Base-by-base conservation (phyloP, 2,329 filamentous ascomycete genomes). In the Myotisia sp. region DNA sequence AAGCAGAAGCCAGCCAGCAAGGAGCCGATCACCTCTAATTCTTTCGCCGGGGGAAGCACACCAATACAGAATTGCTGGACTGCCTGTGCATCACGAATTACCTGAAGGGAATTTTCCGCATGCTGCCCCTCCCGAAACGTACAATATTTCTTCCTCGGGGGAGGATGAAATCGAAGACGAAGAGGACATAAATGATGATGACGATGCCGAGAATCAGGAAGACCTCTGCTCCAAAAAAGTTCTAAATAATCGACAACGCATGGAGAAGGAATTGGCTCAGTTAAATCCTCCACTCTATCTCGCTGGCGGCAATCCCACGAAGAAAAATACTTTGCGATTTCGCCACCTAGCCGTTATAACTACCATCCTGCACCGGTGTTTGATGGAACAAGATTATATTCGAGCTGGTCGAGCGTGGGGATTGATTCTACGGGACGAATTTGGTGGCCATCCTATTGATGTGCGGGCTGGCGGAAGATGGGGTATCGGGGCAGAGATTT, bases 401-500 rank as follows among this genome's bases (percentile, higher is more conserved):
- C 75, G 79, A 26, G 85, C 86, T 0, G 71, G 71, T 32, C 67
- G 80, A 39, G 79, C 81, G 0, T 87, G 83, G 66, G 77, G 74
- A 1, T 59, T 92, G 43, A 65, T 93, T 20, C 53, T 85, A 29
- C 70, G 78, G 31, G 67, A 73, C 29, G 70, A 67, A 32, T 60
- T 76, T 16, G 50, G 58, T 37, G 74, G 73, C 3, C 54, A 56
- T 30, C 59, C 60, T 5, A 63, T 86, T 13, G 83, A 93, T 51
- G 54, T 87, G 30, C 71, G 84, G 24, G 64, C 63, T 13, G 68
- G 76, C 47, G 70, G 73, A 22, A 68, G 79, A 43, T 94, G 86
- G 87, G 77, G 77, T 9, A 68, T 93, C 28, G 85, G 83, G 1
- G 83, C 82, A 2, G 86, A 93, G 57, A 71, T 94, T 13, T 59